Percentiles rank a stretch among this genome's conserved stretches.
phyloP scores from a whole-genome alignment of 2,329 filamentous ascomycete genomes.

The Pseudopyrenochaeta lycopersici region DNA sequence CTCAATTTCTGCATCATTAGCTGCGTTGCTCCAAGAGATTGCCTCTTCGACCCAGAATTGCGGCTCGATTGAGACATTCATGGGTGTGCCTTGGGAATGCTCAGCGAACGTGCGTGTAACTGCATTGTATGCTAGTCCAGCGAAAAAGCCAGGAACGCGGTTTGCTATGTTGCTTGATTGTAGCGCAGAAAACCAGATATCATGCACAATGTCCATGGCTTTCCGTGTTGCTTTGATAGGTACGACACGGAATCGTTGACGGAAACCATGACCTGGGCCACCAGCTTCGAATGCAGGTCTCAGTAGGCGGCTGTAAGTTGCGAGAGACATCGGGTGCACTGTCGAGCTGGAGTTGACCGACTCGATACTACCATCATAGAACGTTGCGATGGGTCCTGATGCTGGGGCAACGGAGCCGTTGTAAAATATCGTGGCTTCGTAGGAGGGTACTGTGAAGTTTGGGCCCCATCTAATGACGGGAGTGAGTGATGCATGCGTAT shows the following conservation, averaged over 20 bases:
- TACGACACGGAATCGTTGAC: slow-evolving; percentile 27
- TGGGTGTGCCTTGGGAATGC: slow-evolving; percentile 12
- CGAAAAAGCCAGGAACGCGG: slow-evolving; percentile 19
- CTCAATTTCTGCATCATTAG: slow-evolving; percentile 19
- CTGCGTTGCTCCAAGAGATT: slow-evolving; percentile 19
- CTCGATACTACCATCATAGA: slow-evolving; percentile 15
- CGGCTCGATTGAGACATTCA: slow-evolving; percentile 14
- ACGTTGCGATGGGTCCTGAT: slow-evolving; percentile 15
- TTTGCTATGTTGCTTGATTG: slow-evolving; percentile 11
- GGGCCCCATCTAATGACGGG: slow-evolving; percentile 26
- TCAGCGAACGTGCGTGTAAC: slow-evolving; percentile 19
- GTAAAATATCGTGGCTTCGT: slow-evolving; percentile 28
- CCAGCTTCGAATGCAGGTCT: slow-evolving; percentile 20
- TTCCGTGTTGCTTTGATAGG: slow-evolving; percentile 13
- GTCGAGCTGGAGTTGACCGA: slow-evolving; percentile 18
- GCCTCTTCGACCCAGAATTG: slow-evolving; percentile 29
- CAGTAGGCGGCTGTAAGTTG: slow-evolving; percentile 12
- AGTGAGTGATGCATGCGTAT: slow-evolving; percentile 19
- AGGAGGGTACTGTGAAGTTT: slow-evolving; percentile 18
- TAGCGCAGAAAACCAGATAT: slow-evolving; percentile 11
- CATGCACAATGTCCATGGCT: slow-evolving; percentile 25
- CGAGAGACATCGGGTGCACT: slow-evolving; percentile 16
- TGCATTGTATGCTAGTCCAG: slow-evolving; percentile 25
- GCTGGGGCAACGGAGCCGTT: slow-evolving; percentile 22
- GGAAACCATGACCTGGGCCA: slow-evolving; percentile 17